Base-by-base conservation (phyloP, 768 basidiomycete genomes). In the Leucosporidium yakuticum region DNA sequence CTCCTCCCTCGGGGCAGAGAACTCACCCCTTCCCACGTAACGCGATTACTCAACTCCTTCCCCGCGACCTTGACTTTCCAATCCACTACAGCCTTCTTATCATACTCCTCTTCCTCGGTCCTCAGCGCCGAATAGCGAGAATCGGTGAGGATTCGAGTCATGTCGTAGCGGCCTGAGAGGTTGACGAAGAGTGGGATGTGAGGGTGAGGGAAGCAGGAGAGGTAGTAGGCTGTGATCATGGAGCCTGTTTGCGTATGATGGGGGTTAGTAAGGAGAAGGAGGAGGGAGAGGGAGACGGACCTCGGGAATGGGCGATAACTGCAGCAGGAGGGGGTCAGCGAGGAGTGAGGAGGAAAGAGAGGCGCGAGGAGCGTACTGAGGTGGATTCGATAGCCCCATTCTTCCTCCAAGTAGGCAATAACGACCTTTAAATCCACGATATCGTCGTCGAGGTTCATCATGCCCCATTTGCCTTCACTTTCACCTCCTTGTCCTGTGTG, bases 61-160 rank as follows among this genome's bases (percentile, higher is more conserved):
- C 57, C 57, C 34, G 57, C 57, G 14, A 58, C 34, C 36, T n/a
- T 58, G 36, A 39, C 57, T 7, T 36, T 39, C 57, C 57, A 58
- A 17, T 58, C 57, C 39, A 58, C 34, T 23, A 12, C 25, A 23
- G 19, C 57, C 1, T n/a, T 25, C 57, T 36, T n/a, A 6, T 58
- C 36, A 11, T 36, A 36, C 34, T 31, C 23, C 14, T 36, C 57
- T 7, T 58, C 34, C 57, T 39, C 25, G 0, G 34, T 36, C 21
- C 34, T 39, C 1, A 15, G 34, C 8, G 57, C 57, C 4, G n/a
- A 21, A 36, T 58, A 39, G 20, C 23, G 34, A 6, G 23, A 7
- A 23, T 39, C 39, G 34, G 25, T 23, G 23, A 58, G 57, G 34
- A 36, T 34, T 2, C 34, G 32, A 4, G 57, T 23, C 31, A 34